Conservation (phyloP, 78 protist species). For the Diacronema lutheri region DNA sequence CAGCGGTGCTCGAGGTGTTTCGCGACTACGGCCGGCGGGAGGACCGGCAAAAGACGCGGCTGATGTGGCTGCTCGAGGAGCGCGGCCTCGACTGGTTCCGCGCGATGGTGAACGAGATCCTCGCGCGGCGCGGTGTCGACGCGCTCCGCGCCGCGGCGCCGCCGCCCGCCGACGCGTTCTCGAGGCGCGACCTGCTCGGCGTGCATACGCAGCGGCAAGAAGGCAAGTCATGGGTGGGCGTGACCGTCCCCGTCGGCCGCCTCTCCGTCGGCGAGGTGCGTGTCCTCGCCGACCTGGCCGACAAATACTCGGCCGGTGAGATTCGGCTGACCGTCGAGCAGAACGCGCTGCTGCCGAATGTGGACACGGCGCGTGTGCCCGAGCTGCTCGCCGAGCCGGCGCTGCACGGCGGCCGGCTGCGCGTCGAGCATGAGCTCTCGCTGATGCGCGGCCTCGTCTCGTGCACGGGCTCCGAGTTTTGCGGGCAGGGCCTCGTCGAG, state of each 20-base stretch:
- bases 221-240: conserved; percentile 14
- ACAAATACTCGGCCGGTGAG: conserved; percentile 16
- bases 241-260: conserved; percentile 34
- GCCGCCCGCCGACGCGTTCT: neutral
- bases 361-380: neutral
- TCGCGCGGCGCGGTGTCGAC: neutral
- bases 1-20: neutral
- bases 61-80: conserved; percentile 37
- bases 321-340: conserved; percentile 41
- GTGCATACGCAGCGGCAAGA: conserved; percentile 3
- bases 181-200: neutral
- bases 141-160: neutral
- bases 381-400: conserved; percentile 10
- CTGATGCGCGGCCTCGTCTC: neutral
- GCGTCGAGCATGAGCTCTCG: too few relatives aligned
- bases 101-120: neutral
- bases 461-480: conserved; percentile 19
- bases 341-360: conserved; percentile 29
- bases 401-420: neutral
- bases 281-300: conserved; percentile 15
- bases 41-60: conserved; percentile 41
- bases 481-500: conserved; percentile 20
- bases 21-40: conserved; percentile 39
- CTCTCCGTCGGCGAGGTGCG: neutral
- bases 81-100: neutral